Base-by-base conservation (phyloP, 192 early-diverging fungal genomes). In the Coemansia sp. region DNA sequence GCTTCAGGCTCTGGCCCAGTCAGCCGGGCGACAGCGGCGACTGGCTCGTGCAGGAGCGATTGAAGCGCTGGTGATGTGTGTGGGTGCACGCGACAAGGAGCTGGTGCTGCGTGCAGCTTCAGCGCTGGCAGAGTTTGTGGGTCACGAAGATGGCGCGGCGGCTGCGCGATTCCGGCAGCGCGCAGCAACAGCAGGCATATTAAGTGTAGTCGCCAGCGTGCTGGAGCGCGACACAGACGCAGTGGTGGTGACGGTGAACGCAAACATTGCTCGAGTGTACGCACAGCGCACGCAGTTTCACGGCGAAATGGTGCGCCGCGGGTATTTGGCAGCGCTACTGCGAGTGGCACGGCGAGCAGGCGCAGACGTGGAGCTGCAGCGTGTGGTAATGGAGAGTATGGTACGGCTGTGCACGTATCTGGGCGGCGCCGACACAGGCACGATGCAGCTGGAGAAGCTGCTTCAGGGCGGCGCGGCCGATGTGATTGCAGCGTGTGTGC, bases 351-450 rank as follows among this genome's bases (percentile, higher is more conserved):
- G 47, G 48, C 56, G 59, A 10, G 47, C 64, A 15, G 31, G 38
- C 0, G 61, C 64, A 3, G 66, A 74, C 28, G 18, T 71, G 38
- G 71, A 70, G 55, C 61, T 65, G 8, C 44, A 71, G 65, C 72
- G 73, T 25, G 57, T 61, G 17, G 53, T 25, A 0, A 70, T 80
- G 68, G 77, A 80, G 62, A 63, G 57, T 55, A 55, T 74, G 10
- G 77, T 80, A 49, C 64, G 77, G 50, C 72, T 80, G 24, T 74
- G 72, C 56, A 80, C 73, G 25, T 66, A 62, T 20, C 36, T 74
- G 60, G 54, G 60, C 63, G 40, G 60, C n/a, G 40, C 34, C 47
- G 40, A 65, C 20, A 2, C 55, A 49, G 37, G 31, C 3, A 34
- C 18, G 5, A 46, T 54, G 53, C 70, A 67, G 21, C 67, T 80